Percentiles rank a stretch among this genome's conserved stretches.
Conservation (phyloP, 805 yeast species). For the Torulaspora franciscae region DNA sequence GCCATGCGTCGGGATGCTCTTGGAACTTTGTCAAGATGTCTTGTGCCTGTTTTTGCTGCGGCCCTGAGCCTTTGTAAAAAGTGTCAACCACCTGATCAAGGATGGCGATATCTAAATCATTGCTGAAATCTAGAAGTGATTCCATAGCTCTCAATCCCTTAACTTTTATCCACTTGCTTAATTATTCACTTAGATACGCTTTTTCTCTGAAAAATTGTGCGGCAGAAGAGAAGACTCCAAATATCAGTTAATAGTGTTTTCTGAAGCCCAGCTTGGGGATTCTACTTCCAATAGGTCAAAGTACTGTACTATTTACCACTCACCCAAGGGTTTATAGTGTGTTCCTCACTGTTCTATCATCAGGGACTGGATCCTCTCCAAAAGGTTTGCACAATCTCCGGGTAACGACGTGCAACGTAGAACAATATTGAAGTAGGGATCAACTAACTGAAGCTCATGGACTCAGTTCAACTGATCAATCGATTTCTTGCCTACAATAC, state of each 20-base stretch:
- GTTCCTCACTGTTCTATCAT: not conserved
- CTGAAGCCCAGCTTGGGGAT: not conserved
- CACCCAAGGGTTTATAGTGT: not conserved
- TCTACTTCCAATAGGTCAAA: not conserved
- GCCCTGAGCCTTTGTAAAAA: slow-evolving; percentile 74
- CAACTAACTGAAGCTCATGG: not conserved
- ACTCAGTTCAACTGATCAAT: too few relatives aligned
- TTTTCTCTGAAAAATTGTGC: not conserved
- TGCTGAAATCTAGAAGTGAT: slow-evolving; percentile 76
- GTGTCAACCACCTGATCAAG: slow-evolving; percentile 82
- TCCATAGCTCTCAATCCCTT: slow-evolving; percentile 55
- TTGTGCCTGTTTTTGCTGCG: slow-evolving; percentile 64
- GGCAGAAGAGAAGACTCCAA: not conserved
- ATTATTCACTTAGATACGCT: not conserved
- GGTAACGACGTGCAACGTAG: slow-evolving; percentile 4
- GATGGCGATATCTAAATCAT: slow-evolving; percentile 71
- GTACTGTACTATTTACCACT: not conserved
- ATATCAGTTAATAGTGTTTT: slow-evolving; percentile 1
- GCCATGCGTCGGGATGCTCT: slow-evolving; percentile 95
- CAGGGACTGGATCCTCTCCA: slow-evolving; percentile 5
- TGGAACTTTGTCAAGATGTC: slow-evolving; percentile 72
- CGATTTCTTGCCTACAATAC: too few relatives aligned
- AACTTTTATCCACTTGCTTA: not conserved
- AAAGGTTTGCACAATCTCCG: slow-evolving; percentile 4
- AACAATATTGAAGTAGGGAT: not conserved